Percentiles rank a stretch among this genome's conserved stretches.
Evolutionary conservation across 2,329 filamentous ascomycete species (phyloP).

Genomic region (Blastomyces parvus): DNA sequence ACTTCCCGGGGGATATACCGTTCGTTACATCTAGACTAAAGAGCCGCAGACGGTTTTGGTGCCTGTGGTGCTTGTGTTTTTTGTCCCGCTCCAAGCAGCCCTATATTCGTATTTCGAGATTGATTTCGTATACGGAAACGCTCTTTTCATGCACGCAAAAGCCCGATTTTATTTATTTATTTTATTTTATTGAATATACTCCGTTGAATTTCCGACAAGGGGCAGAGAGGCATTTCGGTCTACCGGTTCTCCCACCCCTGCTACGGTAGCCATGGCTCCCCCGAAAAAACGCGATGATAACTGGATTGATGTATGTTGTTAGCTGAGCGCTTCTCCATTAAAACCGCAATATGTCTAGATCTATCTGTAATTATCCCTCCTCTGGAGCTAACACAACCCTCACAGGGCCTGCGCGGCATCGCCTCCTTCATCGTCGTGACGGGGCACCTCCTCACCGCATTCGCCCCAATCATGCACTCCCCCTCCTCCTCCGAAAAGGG

Average conservation of each 20-base stretch:
- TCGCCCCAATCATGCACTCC: slow-evolving; percentile 33
- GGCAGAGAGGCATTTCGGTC: background rate
- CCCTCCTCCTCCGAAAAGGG: slow-evolving; percentile 21
- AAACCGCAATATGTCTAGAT: background rate
- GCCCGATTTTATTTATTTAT: too few relatives aligned
- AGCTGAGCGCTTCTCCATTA: background rate
- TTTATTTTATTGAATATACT: background rate
- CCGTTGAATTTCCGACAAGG: background rate
- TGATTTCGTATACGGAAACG: too few relatives aligned
- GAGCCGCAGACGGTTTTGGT: too few relatives aligned
- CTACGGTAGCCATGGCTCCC: slow-evolving; percentile 6
- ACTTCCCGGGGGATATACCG: background rate
- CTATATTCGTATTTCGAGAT: slow-evolving; percentile 1
- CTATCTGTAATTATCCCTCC: background rate
- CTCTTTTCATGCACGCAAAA: background rate
- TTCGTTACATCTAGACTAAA: background rate
- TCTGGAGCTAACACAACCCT: background rate
- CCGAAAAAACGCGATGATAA: slow-evolving; percentile 16
- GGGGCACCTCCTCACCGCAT: slow-evolving; percentile 34
- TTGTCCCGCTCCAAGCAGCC: too few relatives aligned
- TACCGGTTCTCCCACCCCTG: too few relatives aligned
- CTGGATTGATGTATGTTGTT: slow-evolving; percentile 18
- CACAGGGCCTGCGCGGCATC: slow-evolving; percentile 34
- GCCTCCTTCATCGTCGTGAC: slow-evolving; percentile 36
- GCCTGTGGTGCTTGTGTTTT: too few relatives aligned